These are phyloP conservation scores for Ogataea neopini DNA, from an alignment of 805 yeast genomes.

Conservation along the genomic window DNA sequence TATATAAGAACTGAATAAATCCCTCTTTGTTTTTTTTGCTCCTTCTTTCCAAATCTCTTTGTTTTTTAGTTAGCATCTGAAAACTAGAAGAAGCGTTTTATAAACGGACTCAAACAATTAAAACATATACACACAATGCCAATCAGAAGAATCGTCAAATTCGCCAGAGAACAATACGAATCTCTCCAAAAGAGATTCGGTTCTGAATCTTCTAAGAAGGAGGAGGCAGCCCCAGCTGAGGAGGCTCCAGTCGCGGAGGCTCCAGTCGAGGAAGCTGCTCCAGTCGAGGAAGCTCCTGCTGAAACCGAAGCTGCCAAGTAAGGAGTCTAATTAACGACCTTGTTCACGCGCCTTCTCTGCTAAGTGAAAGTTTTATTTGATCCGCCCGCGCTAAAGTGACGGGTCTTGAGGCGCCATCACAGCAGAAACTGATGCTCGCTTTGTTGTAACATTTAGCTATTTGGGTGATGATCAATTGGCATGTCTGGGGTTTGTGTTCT, in stretches of 20 bases:
- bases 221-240: slow-evolving; percentile 20
- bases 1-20: slow-evolving; percentile 12
- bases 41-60: slow-evolving; percentile 2
- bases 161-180: slow-evolving; percentile 35
- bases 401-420: not conserved
- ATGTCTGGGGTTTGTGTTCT: slow-evolving; percentile 9
- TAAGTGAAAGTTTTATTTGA: not conserved
- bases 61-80: slow-evolving; percentile 1
- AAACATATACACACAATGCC: slow-evolving; percentile 30
- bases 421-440: slow-evolving; percentile 3
- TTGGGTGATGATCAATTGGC: slow-evolving; percentile 11
- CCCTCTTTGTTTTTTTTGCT: slow-evolving; percentile 5
- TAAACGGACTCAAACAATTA: slow-evolving; percentile 1
- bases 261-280: slow-evolving; percentile 20
- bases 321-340: slow-evolving; percentile 1
- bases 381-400: not conserved
- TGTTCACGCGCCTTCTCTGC: slow-evolving; percentile 4
- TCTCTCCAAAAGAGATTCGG: slow-evolving; percentile 33
- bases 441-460: slow-evolving; percentile 9
- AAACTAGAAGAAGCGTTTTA: slow-evolving; percentile 5
- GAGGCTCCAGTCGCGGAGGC: slow-evolving; percentile 23
- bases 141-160: slow-evolving; percentile 35
- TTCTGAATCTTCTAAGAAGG: slow-evolving; percentile 17
- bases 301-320: slow-evolving; percentile 12
- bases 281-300: slow-evolving; percentile 17